These are phyloP conservation scores for Rhizopus delemar DNA, from an alignment of 371 early-diverging fungal species.

Conservation along the genomic window DNA sequence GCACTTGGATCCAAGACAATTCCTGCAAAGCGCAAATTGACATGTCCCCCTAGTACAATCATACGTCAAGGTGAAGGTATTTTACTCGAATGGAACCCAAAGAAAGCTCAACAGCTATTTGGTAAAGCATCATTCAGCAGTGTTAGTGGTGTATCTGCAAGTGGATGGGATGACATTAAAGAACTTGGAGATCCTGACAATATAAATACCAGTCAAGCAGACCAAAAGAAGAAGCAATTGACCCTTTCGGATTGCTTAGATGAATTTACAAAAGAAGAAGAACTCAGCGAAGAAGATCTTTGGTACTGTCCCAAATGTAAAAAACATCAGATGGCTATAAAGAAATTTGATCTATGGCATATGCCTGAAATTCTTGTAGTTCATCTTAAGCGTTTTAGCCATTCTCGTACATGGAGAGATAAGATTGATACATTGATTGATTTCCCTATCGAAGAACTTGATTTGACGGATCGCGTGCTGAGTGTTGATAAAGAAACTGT, in stretches of 20 bases:
- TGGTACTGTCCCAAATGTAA: constrained; percentile 89
- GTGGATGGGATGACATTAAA: constrained; percentile 32
- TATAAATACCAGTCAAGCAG: constrained; percentile 1
- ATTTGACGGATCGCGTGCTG: constrained; percentile 57
- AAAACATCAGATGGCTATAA: constrained; percentile 75
- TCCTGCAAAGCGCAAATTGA: background rate
- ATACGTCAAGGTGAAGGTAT: constrained; percentile 51
- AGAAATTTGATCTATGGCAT: constrained; percentile 85
- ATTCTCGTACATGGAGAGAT: constrained; percentile 71
- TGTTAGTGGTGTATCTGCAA: constrained; percentile 19
- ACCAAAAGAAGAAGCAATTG: constrained; percentile 33
- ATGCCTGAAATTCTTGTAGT: constrained; percentile 88
- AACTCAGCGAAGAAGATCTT: constrained; percentile 76
- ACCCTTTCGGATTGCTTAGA: constrained; percentile 76
- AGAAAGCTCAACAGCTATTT: constrained; percentile 33
- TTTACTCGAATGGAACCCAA: constrained; percentile 26
- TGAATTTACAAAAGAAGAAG: constrained; percentile 81
- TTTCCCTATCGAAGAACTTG: constrained; percentile 72
- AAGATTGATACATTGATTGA: constrained; percentile 87
- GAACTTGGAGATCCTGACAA: constrained; percentile 32
- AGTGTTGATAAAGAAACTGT: constrained; percentile 16
- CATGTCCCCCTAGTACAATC: constrained; percentile 26
- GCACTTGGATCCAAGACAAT: constrained; percentile 1
- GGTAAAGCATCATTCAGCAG: constrained; percentile 15
- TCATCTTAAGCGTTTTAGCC: constrained; percentile 89